Base-by-base conservation (phyloP, 2,329 filamentous ascomycete species). In the Pseudocercospora vitis region DNA sequence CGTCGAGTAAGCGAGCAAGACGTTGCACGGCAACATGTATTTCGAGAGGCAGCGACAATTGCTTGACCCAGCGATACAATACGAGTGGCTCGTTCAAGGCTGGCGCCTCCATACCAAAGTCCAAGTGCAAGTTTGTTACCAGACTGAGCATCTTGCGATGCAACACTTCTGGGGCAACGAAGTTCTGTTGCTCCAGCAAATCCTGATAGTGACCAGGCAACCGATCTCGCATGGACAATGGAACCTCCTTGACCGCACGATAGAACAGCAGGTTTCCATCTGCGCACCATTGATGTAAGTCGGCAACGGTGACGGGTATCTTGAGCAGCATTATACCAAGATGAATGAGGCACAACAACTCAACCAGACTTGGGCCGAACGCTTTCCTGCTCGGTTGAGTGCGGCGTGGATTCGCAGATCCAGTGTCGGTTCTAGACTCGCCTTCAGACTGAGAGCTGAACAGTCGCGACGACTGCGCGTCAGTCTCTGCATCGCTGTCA, bases 301-400 rank as follows among this genome's bases (percentile, higher is more conserved):
- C 88, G 8, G 84, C 86, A 6, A 92, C 74, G 18, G 85, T 83
- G n/a, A 89, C 78, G 0, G 91, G 90, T 52, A 94, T 76, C 52
- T 87, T 83, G 62, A 96, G 76, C 21, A 96, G 75, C 40, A 94
- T 65, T 31, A 84, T 84, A 1, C 84, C 91, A 28, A 96, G 71
- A 72, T 96, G 96, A 66, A 88, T 91, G 8, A 96, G 69, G 1
- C 79, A 85, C 48, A 97, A 71, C 0, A 86, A 87, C 61, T 96
- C 91, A 35, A 88, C 74, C 29, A 95, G 74, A 48, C 76, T 83
- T 1, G 91, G 91, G 2, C 67, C 65, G 7, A 62, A 82, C 65
- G 67, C 69, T 61, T 47, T 71, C 70, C 76, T 75, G 21, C 76
- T 65, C 2, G 64, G 56, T 37, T 64, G 69, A 42, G 69, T 69